These are phyloP conservation scores for Zalerion maritima DNA, from an alignment of 495 filamentous ascomycete species.

Conservation along the genomic window DNA sequence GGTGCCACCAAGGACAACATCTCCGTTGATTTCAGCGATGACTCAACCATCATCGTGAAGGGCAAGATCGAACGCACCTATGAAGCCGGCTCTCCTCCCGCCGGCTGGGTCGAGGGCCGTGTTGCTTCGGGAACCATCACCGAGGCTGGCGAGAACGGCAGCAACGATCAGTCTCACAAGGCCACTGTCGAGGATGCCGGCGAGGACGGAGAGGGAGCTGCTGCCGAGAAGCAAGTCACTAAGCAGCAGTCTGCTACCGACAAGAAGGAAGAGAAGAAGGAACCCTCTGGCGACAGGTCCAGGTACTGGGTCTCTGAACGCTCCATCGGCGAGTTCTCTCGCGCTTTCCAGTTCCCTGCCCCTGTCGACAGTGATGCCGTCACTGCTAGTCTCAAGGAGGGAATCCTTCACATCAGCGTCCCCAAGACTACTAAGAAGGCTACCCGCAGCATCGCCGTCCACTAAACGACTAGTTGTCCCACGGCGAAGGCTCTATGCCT, in stretches of 20 bases:
- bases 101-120: conserved; percentile 17
- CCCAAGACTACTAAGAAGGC: conserved; percentile 53
- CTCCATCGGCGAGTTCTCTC: conserved; percentile 61
- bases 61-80: conserved; percentile 51
- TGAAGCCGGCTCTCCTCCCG: conserved; percentile 25
- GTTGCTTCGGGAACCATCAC: conserved; percentile 16
- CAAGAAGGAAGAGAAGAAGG: conserved; percentile 14
- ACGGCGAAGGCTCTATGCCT: no score
- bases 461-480: no score
- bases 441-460: conserved; percentile 14
- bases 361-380: conserved; percentile 66
- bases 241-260: conserved; percentile 17
- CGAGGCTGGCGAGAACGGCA: conserved; percentile 17
- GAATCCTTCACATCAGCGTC: conserved; percentile 54
- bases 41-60: conserved; percentile 56
- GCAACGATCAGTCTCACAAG: conserved; percentile 26
- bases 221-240: conserved; percentile 5
- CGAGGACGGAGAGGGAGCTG: conserved; percentile 8
- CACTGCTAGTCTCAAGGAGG: conserved; percentile 59
- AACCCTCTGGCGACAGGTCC: conserved; percentile 16
- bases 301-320: conserved; percentile 78
- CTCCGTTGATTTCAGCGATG: conserved; percentile 72
- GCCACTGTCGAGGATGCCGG: conserved; percentile 50
- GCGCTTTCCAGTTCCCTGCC: conserved; percentile 62
- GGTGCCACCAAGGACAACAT: conserved; percentile 67